phyloP scores from a whole-genome alignment of 352 stramenopile genomes.

The Halophytophthora batemanensis region DNA sequence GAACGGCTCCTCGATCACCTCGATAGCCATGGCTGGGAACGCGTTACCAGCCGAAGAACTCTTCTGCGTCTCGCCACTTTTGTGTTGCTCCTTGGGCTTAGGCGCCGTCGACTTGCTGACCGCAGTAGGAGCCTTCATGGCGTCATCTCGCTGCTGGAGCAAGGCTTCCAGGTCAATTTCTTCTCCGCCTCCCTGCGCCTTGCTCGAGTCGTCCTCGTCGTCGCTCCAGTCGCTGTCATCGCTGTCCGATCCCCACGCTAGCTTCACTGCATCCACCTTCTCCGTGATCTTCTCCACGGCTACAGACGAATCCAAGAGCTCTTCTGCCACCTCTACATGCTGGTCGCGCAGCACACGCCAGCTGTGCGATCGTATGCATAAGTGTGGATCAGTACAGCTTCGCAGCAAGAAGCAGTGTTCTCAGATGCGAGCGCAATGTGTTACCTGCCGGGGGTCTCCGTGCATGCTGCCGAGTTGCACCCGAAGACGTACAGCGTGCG shows the following conservation, averaged over 20 bases:
- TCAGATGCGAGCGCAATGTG: not conserved
- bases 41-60: constrained; percentile 13
- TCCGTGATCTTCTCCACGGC: constrained; percentile 13
- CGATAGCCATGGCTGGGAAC: constrained; percentile 61
- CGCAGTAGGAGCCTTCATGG: constrained; percentile 32
- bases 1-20: constrained; percentile 77
- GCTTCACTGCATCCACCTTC: constrained; percentile 17
- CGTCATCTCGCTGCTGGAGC: constrained; percentile 66
- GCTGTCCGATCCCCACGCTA: constrained; percentile 37
- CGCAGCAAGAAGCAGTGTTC: not conserved
- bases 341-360: constrained; percentile 79
- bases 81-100: constrained; percentile 6
- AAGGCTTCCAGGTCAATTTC: constrained; percentile 61
- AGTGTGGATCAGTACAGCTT: not conserved
- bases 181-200: constrained; percentile 11
- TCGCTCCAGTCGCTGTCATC: constrained; percentile 79
- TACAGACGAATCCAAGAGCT: not conserved
- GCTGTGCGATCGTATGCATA: constrained; percentile 15
- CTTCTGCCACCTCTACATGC: constrained; percentile 10
- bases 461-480: constrained; percentile 79
- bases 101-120: constrained; percentile 3
- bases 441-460: constrained; percentile 46
- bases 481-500: constrained; percentile 83
- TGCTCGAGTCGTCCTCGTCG: constrained; percentile 35
- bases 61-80: not conserved